Base-by-base conservation (phyloP, 2,329 filamentous ascomycete species). In the Spiromastix sp. region DNA sequence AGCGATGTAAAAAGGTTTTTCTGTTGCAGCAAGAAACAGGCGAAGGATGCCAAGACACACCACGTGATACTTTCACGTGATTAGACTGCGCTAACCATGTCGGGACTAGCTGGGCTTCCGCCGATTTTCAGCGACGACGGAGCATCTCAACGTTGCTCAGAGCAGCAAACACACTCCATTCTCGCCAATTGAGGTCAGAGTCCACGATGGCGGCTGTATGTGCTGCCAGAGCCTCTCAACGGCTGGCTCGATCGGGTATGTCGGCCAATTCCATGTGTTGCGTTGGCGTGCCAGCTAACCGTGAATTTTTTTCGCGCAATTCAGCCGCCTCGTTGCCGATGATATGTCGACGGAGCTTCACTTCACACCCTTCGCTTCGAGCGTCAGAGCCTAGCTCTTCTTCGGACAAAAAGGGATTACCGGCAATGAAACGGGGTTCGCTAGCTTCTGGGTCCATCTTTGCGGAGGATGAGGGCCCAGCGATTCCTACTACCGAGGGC, bases 361-460 rank as follows among this genome's bases (percentile, higher is more conserved):
- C 35, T 24, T 36, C 43, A 12, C 42, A 26, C 18, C 26, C 42
- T 11, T 30, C 26, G 12, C 34, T 41, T 7, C 34, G 30, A 24
- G 28, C 30, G 12, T 32, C 38, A 13, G 34, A 30, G 9, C 19
- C 37, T 5, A 18, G 29, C 29, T 24, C 29, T 11, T 6, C 13
- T 8, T 17, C n/a, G n/a, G n/a, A n/a, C n/a, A n/a, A n/a, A 22
- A 12, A 24, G 19, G 20, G 15, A 25, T 25, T 17, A 12, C 26
- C 33, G 16, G 24, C 13, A 13, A 16, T 36, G 19, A 55, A 54
- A 36, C 49, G 54, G 41, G 59, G 59, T 39, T 48, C 48, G 11
- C 47, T 62, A 19, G 52, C 50, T 26, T 48, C 52, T 11, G 54
- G 52, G 43, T 64, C 60, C 9, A 63, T 64, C 37, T 64, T 64